Evolutionary conservation across 2,329 filamentous ascomycete genomes (phyloP).

Genomic region (Alternaria viburni): DNA sequence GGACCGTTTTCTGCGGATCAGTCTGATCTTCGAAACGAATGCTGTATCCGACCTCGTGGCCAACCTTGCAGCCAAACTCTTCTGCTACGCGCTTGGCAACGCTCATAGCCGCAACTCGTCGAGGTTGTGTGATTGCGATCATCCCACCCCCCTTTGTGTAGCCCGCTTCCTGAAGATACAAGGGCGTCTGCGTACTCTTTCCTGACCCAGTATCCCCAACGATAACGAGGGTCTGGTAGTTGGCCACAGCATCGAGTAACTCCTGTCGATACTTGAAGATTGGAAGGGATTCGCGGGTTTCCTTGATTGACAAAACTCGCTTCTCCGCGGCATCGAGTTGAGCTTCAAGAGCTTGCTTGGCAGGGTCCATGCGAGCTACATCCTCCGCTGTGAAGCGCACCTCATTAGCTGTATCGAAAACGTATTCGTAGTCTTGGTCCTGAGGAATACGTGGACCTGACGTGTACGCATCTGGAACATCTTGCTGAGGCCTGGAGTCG

Average conservation of each 20-base stretch:
- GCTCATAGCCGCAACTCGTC: conserved; percentile 95
- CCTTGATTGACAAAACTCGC: conserved; percentile 87
- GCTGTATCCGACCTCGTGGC: conserved; percentile 91
- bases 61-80: conserved; percentile 88
- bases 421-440: too few relatives aligned
- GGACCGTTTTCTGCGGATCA: too few relatives aligned
- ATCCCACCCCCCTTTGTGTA: conserved; percentile 66
- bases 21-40: too few relatives aligned
- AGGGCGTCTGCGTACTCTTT: too few relatives aligned
- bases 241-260: conserved; percentile 82
- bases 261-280: conserved; percentile 76
- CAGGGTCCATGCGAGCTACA: conserved; percentile 63
- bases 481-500: too few relatives aligned
- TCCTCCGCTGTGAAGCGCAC: too few relatives aligned
- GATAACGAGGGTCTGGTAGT: conserved; percentile 88
- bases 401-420: too few relatives aligned
- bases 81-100: conserved; percentile 96
- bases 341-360: conserved; percentile 78
- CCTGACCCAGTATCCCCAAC: conserved; percentile 94
- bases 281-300: conserved; percentile 86
- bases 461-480: too few relatives aligned
- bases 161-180: conserved; percentile 65
- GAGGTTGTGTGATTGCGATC: conserved; percentile 91
- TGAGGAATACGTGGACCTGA: too few relatives aligned
- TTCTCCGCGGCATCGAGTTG: conserved; percentile 89